Conservation (phyloP, 805 yeast genomes). For the Saccharomycopsis schoenii region DNA sequence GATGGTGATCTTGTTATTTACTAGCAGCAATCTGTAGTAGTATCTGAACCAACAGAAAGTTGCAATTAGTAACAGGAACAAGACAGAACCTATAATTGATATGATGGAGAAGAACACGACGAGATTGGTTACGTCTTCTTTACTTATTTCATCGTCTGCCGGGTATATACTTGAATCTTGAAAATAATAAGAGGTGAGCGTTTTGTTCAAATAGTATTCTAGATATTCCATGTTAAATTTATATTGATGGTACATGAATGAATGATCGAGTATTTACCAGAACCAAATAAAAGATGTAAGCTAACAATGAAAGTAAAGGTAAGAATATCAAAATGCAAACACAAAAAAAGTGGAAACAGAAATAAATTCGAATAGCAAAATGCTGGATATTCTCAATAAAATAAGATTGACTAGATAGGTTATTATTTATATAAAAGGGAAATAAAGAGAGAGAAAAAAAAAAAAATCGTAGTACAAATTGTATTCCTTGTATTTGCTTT, state of each 20-base stretch:
- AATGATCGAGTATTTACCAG: no score
- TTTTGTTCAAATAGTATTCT: not conserved
- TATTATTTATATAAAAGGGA: not conserved
- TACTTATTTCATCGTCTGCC: not conserved
- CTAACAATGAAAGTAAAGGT: no score
- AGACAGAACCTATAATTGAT: not conserved
- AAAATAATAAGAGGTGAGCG: not conserved
- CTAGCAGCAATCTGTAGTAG: not conserved
- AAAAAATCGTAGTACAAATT: not conserved
- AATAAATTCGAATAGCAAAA: no score
- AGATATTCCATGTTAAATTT: not conserved
- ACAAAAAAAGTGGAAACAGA: no score
- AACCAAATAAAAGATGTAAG: no score
- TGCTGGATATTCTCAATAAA: no score
- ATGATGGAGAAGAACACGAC: not conserved
- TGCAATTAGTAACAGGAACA: not conserved
- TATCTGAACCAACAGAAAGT: not conserved
- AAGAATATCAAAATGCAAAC: no score
- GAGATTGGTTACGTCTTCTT: not conserved
- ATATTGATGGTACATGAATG: no score
- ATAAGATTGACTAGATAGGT: not conserved
- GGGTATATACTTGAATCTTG: not conserved
- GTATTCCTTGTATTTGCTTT: not conserved
- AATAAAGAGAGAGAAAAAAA: not conserved
- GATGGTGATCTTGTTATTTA: not conserved